A percentile compares a stretch with the other conserved stretches of the same genome.
phyloP scores from a whole-genome alignment of 768 basidiomycete species.

The Strobilomyces echinocephalus region DNA sequence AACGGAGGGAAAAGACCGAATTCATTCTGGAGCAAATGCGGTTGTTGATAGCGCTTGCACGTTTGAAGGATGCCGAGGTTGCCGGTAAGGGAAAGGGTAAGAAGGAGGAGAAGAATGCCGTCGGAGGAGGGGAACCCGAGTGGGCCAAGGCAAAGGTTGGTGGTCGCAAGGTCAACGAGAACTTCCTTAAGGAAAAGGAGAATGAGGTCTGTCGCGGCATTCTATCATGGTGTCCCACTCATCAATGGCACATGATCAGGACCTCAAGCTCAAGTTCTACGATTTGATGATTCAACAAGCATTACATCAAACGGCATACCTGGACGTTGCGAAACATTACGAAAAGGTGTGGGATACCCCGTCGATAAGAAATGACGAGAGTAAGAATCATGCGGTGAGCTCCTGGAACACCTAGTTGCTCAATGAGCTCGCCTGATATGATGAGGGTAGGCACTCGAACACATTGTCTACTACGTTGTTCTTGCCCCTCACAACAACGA shows the following conservation, averaged over 20 bases:
- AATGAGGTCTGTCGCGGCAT: constrained; percentile 64
- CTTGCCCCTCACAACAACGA: constrained; percentile 95
- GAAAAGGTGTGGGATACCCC: constrained; percentile 98
- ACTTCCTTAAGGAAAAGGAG: constrained; percentile 81
- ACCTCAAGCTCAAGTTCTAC: constrained; percentile 93
- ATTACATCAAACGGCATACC: constrained; percentile 75
- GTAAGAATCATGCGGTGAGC: constrained; percentile 64
- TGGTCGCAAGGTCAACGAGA: constrained; percentile 89
- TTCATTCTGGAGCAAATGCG: constrained; percentile 99
- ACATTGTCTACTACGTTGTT: constrained; percentile 91
- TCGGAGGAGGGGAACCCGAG: constrained; percentile 76
- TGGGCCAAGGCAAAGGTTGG: constrained; percentile 93
- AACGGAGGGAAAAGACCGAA: constrained; percentile 94
- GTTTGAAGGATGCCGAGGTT: constrained; percentile 65
- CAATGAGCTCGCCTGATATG: constrained; percentile 1
- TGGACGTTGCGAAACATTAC: constrained; percentile 93
- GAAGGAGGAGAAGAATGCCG: constrained; percentile 45
- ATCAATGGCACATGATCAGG: constrained; percentile 43
- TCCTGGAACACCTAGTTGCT: not conserved
- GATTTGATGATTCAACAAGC: constrained; percentile 96
- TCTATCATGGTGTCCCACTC: not conserved
- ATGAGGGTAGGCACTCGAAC: constrained; percentile 71
- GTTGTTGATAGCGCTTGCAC: constrained; percentile 71
- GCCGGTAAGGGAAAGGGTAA: constrained; percentile 55
- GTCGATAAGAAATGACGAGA: constrained; percentile 80